phyloP scores from a whole-genome alignment of 2,329 filamentous ascomycete genomes.

The Calonectria hongkongensis region DNA sequence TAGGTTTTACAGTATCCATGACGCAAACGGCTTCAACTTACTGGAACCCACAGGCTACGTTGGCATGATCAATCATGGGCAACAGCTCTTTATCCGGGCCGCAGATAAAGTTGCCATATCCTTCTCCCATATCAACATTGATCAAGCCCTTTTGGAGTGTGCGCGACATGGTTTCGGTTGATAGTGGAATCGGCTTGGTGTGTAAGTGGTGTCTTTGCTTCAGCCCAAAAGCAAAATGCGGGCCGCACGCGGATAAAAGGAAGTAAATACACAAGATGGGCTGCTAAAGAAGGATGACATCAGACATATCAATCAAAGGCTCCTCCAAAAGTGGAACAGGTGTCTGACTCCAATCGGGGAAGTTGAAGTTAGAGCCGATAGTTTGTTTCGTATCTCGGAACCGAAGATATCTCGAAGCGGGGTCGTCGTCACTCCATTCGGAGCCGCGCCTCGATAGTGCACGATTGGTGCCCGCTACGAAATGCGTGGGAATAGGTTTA shows the following conservation, averaged over 20 bases:
- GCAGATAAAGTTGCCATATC: constrained; percentile 66
- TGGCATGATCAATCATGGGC: constrained; percentile 76
- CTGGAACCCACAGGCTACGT: constrained; percentile 76
- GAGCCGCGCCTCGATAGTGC: constrained; percentile 2
- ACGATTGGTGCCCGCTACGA: neutral
- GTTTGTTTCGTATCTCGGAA: constrained; percentile 22
- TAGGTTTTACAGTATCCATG: neutral
- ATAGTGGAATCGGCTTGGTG: neutral
- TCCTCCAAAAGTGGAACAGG: constrained; percentile 29
- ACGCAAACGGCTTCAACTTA: constrained; percentile 31
- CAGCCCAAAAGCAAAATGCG: neutral
- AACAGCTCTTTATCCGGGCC: constrained; percentile 76
- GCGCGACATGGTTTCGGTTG: constrained; percentile 24
- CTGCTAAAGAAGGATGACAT: constrained; percentile 6
- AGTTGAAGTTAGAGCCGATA: constrained; percentile 21
- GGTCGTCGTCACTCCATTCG: constrained; percentile 2
- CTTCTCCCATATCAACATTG: constrained; percentile 68
- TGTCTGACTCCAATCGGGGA: constrained; percentile 24
- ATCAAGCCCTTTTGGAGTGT: constrained; percentile 53
- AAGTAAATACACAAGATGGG: neutral
- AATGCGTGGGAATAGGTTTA: neutral
- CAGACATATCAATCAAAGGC: neutral
- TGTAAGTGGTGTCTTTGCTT: constrained; percentile 7
- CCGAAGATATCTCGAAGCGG: constrained; percentile 25
- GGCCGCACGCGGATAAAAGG: constrained; percentile 9